Conservation (phyloP, 495 filamentous ascomycete species). For the Neurospora discreta region DNA sequence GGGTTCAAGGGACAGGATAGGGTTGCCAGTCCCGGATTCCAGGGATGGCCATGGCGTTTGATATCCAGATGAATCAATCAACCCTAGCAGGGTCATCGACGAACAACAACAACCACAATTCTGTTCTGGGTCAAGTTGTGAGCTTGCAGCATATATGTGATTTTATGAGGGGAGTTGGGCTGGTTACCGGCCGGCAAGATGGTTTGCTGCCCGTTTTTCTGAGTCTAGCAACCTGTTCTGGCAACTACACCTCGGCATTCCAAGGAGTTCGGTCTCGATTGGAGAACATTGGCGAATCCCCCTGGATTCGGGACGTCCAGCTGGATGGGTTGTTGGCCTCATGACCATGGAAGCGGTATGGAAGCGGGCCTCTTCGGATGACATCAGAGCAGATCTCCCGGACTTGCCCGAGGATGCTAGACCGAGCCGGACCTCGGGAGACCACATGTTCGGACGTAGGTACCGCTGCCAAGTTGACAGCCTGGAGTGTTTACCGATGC, state of each 20-base stretch:
- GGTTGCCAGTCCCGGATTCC: slow-evolving; percentile 21
- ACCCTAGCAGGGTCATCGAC: slow-evolving; percentile 11
- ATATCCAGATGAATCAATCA: slow-evolving; percentile 24
- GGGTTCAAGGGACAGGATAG: slow-evolving; percentile 13
- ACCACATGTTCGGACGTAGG: slow-evolving; percentile 8
- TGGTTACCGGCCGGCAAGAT: background rate
- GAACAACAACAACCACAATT: background rate
- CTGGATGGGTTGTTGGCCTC: background rate
- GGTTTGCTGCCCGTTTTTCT: background rate
- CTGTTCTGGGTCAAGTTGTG: background rate
- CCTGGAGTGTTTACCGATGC: background rate
- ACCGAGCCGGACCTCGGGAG: slow-evolving; percentile 20
- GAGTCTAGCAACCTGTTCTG: background rate
- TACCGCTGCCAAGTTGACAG: background rate
- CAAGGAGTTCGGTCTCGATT: background rate
- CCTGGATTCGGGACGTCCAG: background rate
- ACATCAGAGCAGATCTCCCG: slow-evolving; percentile 6
- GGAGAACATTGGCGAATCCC: background rate
- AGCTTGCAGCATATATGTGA: slow-evolving; percentile 1
- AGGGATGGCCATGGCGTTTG: slow-evolving; percentile 28
- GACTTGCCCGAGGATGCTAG: slow-evolving; percentile 11
- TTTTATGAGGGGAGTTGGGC: background rate
- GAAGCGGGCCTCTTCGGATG: slow-evolving; percentile 3
- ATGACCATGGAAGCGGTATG: background rate
- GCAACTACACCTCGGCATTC: background rate